Base-by-base conservation (phyloP, 371 early-diverging fungal genomes). In the Lichtheimia hyalospora region DNA sequence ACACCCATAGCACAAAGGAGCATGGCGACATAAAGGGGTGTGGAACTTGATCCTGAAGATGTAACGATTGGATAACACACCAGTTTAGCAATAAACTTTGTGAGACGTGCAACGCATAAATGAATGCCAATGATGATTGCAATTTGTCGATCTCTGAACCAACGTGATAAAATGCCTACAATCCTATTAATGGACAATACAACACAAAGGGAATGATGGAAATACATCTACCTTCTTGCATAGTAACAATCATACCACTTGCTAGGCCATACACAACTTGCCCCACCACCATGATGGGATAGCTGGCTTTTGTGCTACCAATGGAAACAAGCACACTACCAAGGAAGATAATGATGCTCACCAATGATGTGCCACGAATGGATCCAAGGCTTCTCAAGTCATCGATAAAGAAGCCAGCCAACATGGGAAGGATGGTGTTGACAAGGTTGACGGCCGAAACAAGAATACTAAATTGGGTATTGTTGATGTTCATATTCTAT, bases 391-490 rank as follows among this genome's bases (percentile, higher is more conserved):
- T 61, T n/a, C 64, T 59, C 8, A 69, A 46, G 39, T 76, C 77
- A 42, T 78, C 79, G 15, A 78, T 61, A 52, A 88, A 84, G 20
- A 85, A 61, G 12, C 90, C 90, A 5, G 85, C 89, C 2, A 89
- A 58, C 8, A 89, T 65, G 3, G 90, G 90, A 34, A 89, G 58
- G 21, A 89, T 64, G 1, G 90, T 89, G 64, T 87, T 87, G 24
- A 89, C 87, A 6, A 88, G 70, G 8, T 87, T 83, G 4, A 89
- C 88, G 6, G 88, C 79, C 16, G 90, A 88, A 53, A 89, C 74
- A 12, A 89, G 73, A 13, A 86, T 83, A 55, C 89, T 82, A 61
- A 88, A 89, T 53, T 89, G 85, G 10, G 88, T 77, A 69, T 89
- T 89, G 50, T 87, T 81, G 59, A 88, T 88, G 13, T 69, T 61